phyloP scores from a whole-genome alignment of 1,284 basidiomycete species.

The Blastosporella zonata region DNA sequence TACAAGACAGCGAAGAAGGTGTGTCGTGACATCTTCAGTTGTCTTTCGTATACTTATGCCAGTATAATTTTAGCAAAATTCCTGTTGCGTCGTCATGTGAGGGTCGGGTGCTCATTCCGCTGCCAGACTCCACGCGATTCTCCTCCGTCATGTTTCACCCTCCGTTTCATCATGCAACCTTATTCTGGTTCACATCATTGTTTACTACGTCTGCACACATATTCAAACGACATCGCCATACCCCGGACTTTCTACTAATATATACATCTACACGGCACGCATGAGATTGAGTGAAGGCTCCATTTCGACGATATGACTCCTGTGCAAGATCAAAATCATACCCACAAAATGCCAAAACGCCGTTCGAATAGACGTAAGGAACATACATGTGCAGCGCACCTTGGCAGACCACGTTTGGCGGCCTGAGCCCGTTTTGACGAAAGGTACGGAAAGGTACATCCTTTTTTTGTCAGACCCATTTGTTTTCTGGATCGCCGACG shows the following conservation, averaged over 20 bases:
- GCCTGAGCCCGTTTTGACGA: not conserved
- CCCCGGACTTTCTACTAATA: constrained; percentile 12
- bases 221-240: constrained; percentile 5
- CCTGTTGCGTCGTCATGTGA: constrained; percentile 58
- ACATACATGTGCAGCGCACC: too few relatives aligned
- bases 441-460: not conserved
- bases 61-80: constrained; percentile 43
- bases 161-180: constrained; percentile 6
- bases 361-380: not conserved
- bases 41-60: constrained; percentile 11
- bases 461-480: not conserved
- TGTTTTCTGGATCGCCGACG: not conserved
- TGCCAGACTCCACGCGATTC: not conserved
- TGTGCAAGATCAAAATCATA: not conserved
- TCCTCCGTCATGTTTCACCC: constrained; percentile 11
- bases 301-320: not conserved
- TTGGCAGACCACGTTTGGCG: too few relatives aligned
- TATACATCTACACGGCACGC: constrained; percentile 4
- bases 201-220: not conserved
- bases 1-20: constrained; percentile 95
- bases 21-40: constrained; percentile 20
- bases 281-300: not conserved
- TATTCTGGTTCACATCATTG: constrained; percentile 2
- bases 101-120: not conserved
- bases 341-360: too few relatives aligned